A percentile compares a stretch with the other conserved stretches of the same genome.
Conservation (phyloP, 148 eudicot species). For the Pharnaceum exiguum region DNA sequence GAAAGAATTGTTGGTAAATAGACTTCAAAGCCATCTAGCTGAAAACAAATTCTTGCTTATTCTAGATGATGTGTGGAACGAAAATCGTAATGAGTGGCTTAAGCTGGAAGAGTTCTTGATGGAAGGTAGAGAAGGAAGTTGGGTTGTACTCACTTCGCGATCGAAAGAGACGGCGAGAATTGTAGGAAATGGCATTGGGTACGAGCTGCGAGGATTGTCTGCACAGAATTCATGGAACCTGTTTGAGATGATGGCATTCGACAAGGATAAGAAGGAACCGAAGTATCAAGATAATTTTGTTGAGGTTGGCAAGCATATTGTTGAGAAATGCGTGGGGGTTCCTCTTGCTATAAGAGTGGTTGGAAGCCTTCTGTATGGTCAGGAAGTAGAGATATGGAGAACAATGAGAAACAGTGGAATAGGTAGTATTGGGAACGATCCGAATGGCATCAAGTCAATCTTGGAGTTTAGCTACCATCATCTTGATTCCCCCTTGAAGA, state of each 20-base stretch:
- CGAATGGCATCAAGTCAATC: constrained; percentile 7
- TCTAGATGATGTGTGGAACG: constrained; percentile 31
- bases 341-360: constrained; percentile 20
- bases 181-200: constrained; percentile 16
- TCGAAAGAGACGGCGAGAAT: constrained; percentile 19
- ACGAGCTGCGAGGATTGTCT: constrained; percentile 23
- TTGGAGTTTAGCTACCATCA: constrained; percentile 29
- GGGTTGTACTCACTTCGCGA: constrained; percentile 36
- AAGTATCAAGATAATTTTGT: not conserved
- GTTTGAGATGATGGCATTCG: constrained; percentile 28
- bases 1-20: constrained; percentile 11
- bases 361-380: constrained; percentile 22
- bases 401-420: constrained; percentile 18
- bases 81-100: constrained; percentile 13
- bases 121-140: constrained; percentile 21
- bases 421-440: constrained; percentile 10
- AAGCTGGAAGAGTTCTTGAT: constrained; percentile 14
- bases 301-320: constrained; percentile 20
- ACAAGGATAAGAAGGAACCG: not conserved
- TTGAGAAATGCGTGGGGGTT: constrained; percentile 1
- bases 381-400: constrained; percentile 26
- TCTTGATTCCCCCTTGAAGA: not conserved
- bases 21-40: not conserved
- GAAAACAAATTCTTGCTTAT: constrained; percentile 28
- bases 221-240: constrained; percentile 24